These are phyloP conservation scores for Alternaria arborescens DNA, from an alignment of 2,329 filamentous ascomycete species.

Conservation along the genomic window DNA sequence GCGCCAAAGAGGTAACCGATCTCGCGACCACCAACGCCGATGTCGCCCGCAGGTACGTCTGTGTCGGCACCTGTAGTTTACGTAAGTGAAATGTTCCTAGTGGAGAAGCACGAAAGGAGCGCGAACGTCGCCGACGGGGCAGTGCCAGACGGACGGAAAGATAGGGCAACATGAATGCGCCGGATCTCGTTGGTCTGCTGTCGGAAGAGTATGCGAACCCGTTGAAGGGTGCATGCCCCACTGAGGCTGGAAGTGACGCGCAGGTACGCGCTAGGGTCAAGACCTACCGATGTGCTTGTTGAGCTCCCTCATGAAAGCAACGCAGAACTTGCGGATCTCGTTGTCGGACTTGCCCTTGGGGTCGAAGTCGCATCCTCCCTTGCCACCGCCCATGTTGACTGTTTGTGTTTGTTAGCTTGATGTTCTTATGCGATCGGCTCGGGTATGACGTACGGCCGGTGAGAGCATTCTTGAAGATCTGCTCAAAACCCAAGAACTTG, in stretches of 20 bases:
- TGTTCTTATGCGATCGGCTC: not conserved
- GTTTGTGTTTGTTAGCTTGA: constrained; percentile 17
- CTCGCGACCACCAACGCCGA: constrained; percentile 90
- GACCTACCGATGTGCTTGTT: constrained; percentile 79
- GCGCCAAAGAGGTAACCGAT: constrained; percentile 95
- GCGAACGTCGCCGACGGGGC: constrained; percentile 13
- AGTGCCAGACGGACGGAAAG: constrained; percentile 16
- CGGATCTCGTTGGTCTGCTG: constrained; percentile 23
- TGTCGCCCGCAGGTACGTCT: constrained; percentile 96
- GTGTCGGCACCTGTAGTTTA: constrained; percentile 73
- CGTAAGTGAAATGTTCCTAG: constrained; percentile 51
- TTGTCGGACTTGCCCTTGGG: constrained; percentile 98
- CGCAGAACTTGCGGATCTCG: constrained; percentile 98
- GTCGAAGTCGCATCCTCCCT: constrained; percentile 98
- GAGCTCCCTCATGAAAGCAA: constrained; percentile 94
- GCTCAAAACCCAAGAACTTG: constrained; percentile 99
- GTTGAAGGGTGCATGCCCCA: constrained; percentile 23
- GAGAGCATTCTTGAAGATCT: constrained; percentile 99
- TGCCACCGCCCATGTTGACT: constrained; percentile 96
- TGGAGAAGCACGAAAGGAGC: constrained; percentile 11
- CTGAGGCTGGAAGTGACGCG: constrained; percentile 11
- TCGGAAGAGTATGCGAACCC: constrained; percentile 24
- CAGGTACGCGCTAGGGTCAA: constrained; percentile 11
- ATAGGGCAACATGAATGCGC: constrained; percentile 25
- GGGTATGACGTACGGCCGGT: constrained; percentile 75